Evolutionary conservation across 768 basidiomycete species (phyloP), one percentile per base, ranked within the genome.

Genomic region (Kwoniella sp.): DNA sequence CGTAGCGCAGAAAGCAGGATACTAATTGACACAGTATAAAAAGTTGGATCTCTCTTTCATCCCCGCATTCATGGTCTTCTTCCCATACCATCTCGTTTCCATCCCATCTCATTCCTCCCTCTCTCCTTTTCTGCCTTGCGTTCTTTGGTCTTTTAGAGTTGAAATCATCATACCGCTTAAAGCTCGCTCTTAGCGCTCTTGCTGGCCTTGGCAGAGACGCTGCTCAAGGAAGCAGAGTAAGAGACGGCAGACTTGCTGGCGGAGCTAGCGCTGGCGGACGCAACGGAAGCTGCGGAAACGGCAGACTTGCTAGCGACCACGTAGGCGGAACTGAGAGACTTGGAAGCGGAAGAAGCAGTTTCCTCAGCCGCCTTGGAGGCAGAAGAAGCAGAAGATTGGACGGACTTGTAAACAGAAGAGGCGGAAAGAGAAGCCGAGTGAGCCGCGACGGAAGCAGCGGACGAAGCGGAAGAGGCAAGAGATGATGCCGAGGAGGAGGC

Each of bases 171-270:
- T 65, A 25, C 25, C 3, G 31, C 26, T 66, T 76, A 80, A 34
- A 80, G 68, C 69, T 80, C 79, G 56, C 65, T 70, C 76, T 80
- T 79, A 60, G 74, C 78, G 30, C 65, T 70, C 61, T 71, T 67
- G 65, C 70, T 72, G 25, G 79, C 77, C 47, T 70, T 71, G 52
- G 74, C 78, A 20, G 67, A 70, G 25, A 78, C 69, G 47, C 69
- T 71, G 72, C 73, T 72, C 59, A 79, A 69, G 41, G 68, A 72
- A 54, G 72, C 64, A 48, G 70, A 73, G 65, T 79, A 75, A 15
- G 67, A 68, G 54, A 66, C 66, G 52, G 78, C 76, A 25, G 68
- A 68, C 13, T 69, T 70, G 55, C 71, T 63, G 23, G 71, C 73
- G 1, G 68, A 69, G 51, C 71, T 61, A 30, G 71, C 73, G 5